phyloP scores from a whole-genome alignment of 306 rosid species.

The Sechiopsis laciniata region DNA sequence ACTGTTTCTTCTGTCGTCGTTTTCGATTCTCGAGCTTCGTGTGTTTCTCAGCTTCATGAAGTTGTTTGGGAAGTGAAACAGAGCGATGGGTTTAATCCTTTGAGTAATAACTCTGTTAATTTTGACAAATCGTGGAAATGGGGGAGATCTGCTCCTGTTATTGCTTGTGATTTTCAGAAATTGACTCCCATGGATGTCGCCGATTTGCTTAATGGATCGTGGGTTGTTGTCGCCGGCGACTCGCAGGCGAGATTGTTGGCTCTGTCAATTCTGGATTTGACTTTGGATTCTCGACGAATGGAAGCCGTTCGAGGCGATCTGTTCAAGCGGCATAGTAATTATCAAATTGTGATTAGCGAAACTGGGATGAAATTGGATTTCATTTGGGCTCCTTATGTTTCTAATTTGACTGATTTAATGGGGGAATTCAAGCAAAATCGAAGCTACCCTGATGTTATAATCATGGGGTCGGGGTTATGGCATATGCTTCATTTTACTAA shows the following conservation, averaged over 20 bases:
- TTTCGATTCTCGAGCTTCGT: conserved; percentile 59
- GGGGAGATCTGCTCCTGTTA: conserved; percentile 40
- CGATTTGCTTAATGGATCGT: conserved; percentile 87
- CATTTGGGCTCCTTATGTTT: conserved; percentile 71
- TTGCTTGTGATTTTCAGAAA: conserved; percentile 58
- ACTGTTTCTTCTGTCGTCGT: conserved; percentile 61
- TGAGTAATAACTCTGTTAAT: conserved; percentile 41
- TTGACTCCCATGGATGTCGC: conserved; percentile 39
- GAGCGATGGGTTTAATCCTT: conserved; percentile 31
- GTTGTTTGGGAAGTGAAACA: conserved; percentile 54
- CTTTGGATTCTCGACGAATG: conserved; percentile 44
- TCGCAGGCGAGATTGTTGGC: conserved; percentile 68
- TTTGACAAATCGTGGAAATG: conserved; percentile 57
- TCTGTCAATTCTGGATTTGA: conserved; percentile 47
- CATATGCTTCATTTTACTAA: conserved; percentile 68
- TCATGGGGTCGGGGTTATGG: conserved; percentile 87
- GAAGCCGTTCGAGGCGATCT: conserved; percentile 40
- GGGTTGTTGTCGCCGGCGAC: conserved; percentile 85
- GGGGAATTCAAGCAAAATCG: conserved; percentile 41
- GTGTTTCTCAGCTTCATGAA: conserved; percentile 67
- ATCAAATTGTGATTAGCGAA: conserved; percentile 48
- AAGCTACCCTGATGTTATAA: conserved; percentile 62
- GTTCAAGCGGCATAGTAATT: conserved; percentile 72
- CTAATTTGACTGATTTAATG: conserved; percentile 55
- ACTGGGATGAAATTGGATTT: conserved; percentile 74